Evolutionary conservation across 331 rosid genomes (phyloP), one percentile per base, ranked within the genome.

Genomic region (Rosa hybrid): DNA sequence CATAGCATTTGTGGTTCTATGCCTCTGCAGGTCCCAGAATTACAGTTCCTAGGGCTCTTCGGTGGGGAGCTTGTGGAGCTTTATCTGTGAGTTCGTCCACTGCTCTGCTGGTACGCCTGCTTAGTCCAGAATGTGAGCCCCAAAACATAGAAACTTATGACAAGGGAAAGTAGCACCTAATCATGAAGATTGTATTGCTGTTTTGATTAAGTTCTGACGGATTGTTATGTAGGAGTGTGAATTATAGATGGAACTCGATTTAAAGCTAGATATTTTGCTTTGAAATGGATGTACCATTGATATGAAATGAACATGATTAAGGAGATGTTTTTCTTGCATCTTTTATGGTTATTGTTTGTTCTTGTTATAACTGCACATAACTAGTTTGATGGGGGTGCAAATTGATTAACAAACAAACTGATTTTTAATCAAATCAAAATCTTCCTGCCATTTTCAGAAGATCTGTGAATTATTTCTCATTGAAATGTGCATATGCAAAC

Each of bases 71-170:
- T 16, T 89, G 98, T 68, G 98, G 98, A 68, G 98, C 96, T 21
- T 88, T 90, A 60, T 82, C 94, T 21, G 83, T 83, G 9, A 86
- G 99, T 84, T 86, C 99, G 27, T 77, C 96, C 79, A 82, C 97
- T 7, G 96, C 97, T 83, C 87, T 95, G 87, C 84, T 95, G 84
- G 99, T 95, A 23, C 90, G 92, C 8, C 85, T 91, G 74, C 86
- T 95, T 78, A 91, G 99, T 74, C 97, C 99, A 10, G 97, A 95
- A 85, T 95, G 99, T 70, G 99, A 95, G 80, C 98, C 99, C 56
- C 99, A 95, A 77, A 95, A 95, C 68, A 93, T 93, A 76, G 97
- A 94, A 84, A 95, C 94, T 80, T 95, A 89, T 82, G 99, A 95
- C 90, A 88, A 81, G 62, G 81, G 82, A 82, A 90, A 88, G 74